phyloP scores from a whole-genome alignment of 805 yeast genomes.

The Cyberlindnera galapagoensis region DNA sequence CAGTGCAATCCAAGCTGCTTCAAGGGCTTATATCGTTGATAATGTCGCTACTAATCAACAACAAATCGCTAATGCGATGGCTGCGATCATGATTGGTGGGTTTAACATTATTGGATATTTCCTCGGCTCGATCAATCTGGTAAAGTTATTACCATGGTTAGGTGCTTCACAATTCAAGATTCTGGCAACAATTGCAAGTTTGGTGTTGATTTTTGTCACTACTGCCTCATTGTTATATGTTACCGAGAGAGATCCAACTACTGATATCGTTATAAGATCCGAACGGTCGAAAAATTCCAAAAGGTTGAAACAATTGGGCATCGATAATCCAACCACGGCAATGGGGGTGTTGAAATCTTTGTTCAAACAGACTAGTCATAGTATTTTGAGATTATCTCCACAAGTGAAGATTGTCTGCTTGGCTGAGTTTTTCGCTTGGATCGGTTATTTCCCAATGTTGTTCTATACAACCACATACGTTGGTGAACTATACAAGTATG shows the following conservation, averaged over 20 bases:
- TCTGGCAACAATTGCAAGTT: constrained; percentile 35
- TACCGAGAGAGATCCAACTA: constrained; percentile 43
- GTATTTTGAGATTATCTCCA: constrained; percentile 37
- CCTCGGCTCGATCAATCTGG: constrained; percentile 43
- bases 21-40: constrained; percentile 57
- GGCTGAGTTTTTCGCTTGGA: constrained; percentile 62
- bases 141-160: constrained; percentile 29
- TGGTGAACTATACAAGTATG: constrained; percentile 46
- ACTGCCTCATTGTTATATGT: constrained; percentile 26
- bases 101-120: constrained; percentile 54
- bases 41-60: constrained; percentile 53
- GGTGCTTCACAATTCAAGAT: constrained; percentile 48
- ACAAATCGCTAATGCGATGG: constrained; percentile 58
- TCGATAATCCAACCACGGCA: constrained; percentile 24
- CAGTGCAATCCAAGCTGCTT: constrained; percentile 51
- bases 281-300: constrained; percentile 31
- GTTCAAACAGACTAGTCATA: constrained; percentile 29
- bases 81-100: constrained; percentile 54
- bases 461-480: constrained; percentile 63
- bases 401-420: constrained; percentile 45
- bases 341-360: constrained; percentile 18
- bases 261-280: constrained; percentile 31
- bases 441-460: constrained; percentile 60
- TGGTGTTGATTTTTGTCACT: constrained; percentile 35
- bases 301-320: constrained; percentile 30